A percentile compares a stretch with the other conserved stretches of the same genome.
phyloP scores from a whole-genome alignment of 2,329 filamentous ascomycete species.

The Coniochaeta hoffmannii region DNA sequence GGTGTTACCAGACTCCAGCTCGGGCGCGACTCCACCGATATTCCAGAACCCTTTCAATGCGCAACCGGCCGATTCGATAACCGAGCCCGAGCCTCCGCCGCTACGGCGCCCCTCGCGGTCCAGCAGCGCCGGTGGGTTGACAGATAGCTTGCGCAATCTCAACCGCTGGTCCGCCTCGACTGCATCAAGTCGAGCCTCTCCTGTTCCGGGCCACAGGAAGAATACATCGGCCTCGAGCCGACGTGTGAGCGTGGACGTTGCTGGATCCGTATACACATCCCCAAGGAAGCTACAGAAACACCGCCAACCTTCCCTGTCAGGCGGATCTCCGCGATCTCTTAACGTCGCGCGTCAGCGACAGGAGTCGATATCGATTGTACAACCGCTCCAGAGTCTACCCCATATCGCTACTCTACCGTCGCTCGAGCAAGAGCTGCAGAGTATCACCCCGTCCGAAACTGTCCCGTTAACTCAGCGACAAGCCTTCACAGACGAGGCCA shows the following conservation, averaged over 20 bases:
- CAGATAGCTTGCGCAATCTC: constrained; percentile 38
- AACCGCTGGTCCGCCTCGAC: constrained; percentile 49
- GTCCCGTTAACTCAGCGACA: constrained; percentile 7
- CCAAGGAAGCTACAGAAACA: constrained; percentile 30
- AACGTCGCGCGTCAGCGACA: constrained; percentile 9
- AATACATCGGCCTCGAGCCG: constrained; percentile 28
- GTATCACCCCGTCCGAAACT: constrained; percentile 7
- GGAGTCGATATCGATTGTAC: constrained; percentile 15
- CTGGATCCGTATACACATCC: constrained; percentile 21
- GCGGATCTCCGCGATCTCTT: constrained; percentile 14
- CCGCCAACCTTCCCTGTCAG: constrained; percentile 17
- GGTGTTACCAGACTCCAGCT: constrained; percentile 15
- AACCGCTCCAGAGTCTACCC: constrained; percentile 29
- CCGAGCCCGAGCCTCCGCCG: constrained; percentile 13
- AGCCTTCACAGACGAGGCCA: constrained; percentile 4
- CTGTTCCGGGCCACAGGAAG: constrained; percentile 17
- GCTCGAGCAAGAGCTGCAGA: constrained; percentile 26
- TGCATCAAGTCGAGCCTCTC: constrained; percentile 37
- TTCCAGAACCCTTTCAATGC: constrained; percentile 19
- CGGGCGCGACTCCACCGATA: constrained; percentile 6
- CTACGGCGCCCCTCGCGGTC: constrained; percentile 23
- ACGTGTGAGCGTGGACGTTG: constrained; percentile 37
- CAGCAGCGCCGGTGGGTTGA: constrained; percentile 26
- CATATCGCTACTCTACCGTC: constrained; percentile 33
- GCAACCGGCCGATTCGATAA: constrained; percentile 11